These are phyloP conservation scores for Peribolospora kevripleyi DNA, from an alignment of 768 basidiomycete species.

Conservation along the genomic window DNA sequence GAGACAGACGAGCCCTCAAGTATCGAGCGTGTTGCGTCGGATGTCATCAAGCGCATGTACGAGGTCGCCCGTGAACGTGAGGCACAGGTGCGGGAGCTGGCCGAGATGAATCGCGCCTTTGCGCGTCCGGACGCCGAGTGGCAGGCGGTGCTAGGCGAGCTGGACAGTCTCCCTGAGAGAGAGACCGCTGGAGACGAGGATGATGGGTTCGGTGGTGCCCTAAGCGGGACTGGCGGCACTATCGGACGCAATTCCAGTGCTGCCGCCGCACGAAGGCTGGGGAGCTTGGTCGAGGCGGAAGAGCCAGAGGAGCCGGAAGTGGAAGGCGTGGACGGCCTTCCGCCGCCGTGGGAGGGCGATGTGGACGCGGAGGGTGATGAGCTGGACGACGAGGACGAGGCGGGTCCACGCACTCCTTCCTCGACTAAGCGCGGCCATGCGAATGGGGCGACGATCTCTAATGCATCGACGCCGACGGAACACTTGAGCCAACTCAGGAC, in stretches of 20 bases:
- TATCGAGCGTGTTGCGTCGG: conserved; percentile 46
- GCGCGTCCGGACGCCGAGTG: conserved; percentile 58
- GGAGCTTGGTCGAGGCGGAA: too few species aligned
- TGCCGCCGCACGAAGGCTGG: too few species aligned
- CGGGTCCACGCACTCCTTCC: conserved; percentile 22
- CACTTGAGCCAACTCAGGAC: conserved; percentile 48
- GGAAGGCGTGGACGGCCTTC: conserved; percentile 25
- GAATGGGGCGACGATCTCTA: too few species aligned
- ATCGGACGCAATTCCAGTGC: too few species aligned
- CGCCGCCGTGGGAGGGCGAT: neutral
- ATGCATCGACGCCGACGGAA: too few species aligned
- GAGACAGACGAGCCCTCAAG: conserved; percentile 4
- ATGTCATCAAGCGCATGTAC: conserved; percentile 52
- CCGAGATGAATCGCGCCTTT: conserved; percentile 57
- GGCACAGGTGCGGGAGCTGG: conserved; percentile 49
- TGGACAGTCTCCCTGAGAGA: conserved; percentile 28
- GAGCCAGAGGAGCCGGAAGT: conserved; percentile 14
- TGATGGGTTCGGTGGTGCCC: too few species aligned
- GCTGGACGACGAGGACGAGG: conserved; percentile 24
- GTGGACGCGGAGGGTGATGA: conserved; percentile 26
- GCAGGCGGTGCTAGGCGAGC: conserved; percentile 38
- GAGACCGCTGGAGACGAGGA: too few species aligned
- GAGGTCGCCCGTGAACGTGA: conserved; percentile 53
- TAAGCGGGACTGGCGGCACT: too few species aligned
- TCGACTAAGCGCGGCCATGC: conserved; percentile 13